A percentile compares a stretch with the other conserved stretches of the same genome.
Conservation (phyloP, 2,329 filamentous ascomycete genomes). For the Xylariaceae sp. region DNA sequence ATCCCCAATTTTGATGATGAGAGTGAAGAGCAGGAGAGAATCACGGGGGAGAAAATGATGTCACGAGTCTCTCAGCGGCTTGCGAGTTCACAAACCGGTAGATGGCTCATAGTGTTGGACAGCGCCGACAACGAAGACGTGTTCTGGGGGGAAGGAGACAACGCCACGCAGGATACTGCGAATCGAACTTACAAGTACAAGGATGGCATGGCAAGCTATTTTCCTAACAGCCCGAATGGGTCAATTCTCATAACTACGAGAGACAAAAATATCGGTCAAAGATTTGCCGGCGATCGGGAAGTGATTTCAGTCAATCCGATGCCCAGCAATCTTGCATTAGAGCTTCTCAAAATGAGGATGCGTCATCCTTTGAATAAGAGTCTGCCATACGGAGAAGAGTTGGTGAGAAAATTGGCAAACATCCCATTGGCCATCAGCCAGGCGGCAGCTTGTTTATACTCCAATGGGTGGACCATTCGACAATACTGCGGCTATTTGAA, state of each 20-base stretch:
- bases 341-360: neutral
- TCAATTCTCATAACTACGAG: constrained; percentile 27
- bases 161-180: neutral
- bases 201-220: constrained; percentile 17
- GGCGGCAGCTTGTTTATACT: constrained; percentile 32
- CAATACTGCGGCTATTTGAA: constrained; percentile 37
- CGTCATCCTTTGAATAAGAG: constrained; percentile 4
- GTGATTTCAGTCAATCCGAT: neutral
- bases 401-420: constrained; percentile 28
- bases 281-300: constrained; percentile 15
- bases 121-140: constrained; percentile 34
- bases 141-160: constrained; percentile 22
- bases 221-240: constrained; percentile 28
- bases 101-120: constrained; percentile 37
- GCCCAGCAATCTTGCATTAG: neutral
- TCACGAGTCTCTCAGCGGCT: constrained; percentile 31
- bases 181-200: neutral
- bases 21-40: too few relatives aligned
- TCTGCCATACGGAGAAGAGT: constrained; percentile 9
- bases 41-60: constrained; percentile 21
- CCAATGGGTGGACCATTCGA: constrained; percentile 24
- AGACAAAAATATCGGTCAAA: constrained; percentile 6
- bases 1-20: constrained; percentile 11
- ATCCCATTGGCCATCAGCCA: constrained; percentile 35
- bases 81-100: constrained; percentile 22